Base-by-base conservation (phyloP, 2,329 filamentous ascomycete species). In the Neoscytalidium dimidiatum region DNA sequence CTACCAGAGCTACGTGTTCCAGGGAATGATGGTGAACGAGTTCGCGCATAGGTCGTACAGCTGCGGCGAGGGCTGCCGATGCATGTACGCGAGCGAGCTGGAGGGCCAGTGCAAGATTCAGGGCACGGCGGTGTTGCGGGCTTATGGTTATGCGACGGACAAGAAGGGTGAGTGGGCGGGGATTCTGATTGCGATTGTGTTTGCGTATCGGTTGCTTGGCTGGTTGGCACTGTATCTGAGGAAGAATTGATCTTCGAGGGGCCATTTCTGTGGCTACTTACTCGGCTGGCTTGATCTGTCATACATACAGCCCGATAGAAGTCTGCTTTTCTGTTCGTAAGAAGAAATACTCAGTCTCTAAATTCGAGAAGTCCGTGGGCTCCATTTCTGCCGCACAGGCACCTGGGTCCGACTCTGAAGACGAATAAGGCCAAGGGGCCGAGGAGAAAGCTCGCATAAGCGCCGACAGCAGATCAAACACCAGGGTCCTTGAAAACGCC, bases 21-120 rank as follows among this genome's bases (percentile, higher is more conserved):
- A 94, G 73, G 92, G 91, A 14, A 95, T 96, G 92, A 95, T 96
- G 91, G 88, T 94, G 62, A 96, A 95, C 72, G 91, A 96, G 79
- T 95, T 96, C 74, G 80, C 81, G 1, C 69, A 84, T 19, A 82
- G 91, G 14, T 83, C 80, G 3, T 96, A 91, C 75, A 74, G 78
- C 3, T 94, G 91, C 73, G 78, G 82, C 67, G 67, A 73, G 0
- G 77, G 76, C 0, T 92, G 87, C 70, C 82, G 83, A 44, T 96
- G 92, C 79, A 90, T 92, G 86, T 95, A 90, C 75, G 77, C 83
- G 41, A 89, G 85, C 5, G 82, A 84, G 67, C 74, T 93, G 65
- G 84, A 84, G 44, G 73, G 80, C 33, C 77, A 90, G 73, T 93
- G 92, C 71, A 79, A 86, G 75, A 92, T 95, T 68, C 83, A 85